Evolutionary conservation across 2,329 filamentous ascomycete species (phyloP), one percentile per base, ranked within the genome.

Genomic region (Rutstroemia sydowiana): DNA sequence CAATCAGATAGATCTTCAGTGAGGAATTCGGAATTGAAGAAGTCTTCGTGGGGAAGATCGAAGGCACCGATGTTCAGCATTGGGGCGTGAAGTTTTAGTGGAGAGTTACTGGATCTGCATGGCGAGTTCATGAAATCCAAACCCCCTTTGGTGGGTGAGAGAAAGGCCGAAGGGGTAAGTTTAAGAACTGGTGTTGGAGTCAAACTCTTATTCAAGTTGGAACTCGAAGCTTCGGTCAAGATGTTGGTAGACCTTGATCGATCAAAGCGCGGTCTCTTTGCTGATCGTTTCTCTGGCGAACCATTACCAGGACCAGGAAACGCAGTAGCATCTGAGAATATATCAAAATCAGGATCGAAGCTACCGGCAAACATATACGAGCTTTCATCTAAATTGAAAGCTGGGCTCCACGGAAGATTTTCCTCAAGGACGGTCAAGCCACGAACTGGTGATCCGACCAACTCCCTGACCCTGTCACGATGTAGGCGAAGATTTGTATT

Each of bases 401-500:
- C 78, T 3, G 84, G 81, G 59, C 84, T 86, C 77, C 82, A 85
- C 3, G 78, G 78, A 26, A 77, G 66, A 16, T 72, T 68, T 28
- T 81, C 77, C 14, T 75, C 71, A 45, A 81, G 67, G 57, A 73
- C 71, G 56, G 72, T 74, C 40, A 76, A 63, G 42, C 65, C 76
- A 60, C 81, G 81, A 48, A 81, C 76, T 14, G 89, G 89, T 5
- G 88, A 93, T 52, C 88, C 87, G 41, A 95, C 81, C 74, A 95
- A 81, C 59, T 87, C 79, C 54, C 79, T 78, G 57, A 97, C 88
- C 59, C 82, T 85, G 63, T 92, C 84, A 50, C 92, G 87, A 66
- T 97, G 93, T 59, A 93, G 83, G 53, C 85, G 84, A 18, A 97
- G 77, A 64, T 95, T 95, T 9, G 92, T 96, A 65, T 93, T 95